phyloP scores from a whole-genome alignment of 495 filamentous ascomycete species.

The Podospora australis region DNA sequence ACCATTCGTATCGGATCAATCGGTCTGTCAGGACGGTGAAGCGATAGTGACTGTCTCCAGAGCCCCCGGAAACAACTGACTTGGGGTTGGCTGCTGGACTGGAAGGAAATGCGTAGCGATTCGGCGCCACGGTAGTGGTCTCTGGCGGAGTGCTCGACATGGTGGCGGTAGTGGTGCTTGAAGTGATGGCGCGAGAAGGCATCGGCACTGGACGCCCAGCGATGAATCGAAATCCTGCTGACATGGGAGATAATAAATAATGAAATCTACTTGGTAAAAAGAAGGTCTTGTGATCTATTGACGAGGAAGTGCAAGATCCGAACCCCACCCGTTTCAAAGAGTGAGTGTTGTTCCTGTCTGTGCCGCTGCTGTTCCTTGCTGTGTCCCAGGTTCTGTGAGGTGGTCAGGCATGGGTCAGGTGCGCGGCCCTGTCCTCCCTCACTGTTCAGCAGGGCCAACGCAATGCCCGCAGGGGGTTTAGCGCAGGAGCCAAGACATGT shows the following conservation, averaged over 20 bases:
- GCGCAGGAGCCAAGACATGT: too few species aligned
- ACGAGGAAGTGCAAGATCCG: neutral
- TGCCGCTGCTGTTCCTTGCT: too few species aligned
- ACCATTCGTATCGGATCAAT: constrained; percentile 53
- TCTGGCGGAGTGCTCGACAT: neutral
- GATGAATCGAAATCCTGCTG: neutral
- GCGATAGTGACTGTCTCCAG: constrained; percentile 34
- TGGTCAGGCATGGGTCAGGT: too few species aligned
- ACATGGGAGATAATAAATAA: too few species aligned
- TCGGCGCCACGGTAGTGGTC: constrained; percentile 5
- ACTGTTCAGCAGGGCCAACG: too few species aligned
- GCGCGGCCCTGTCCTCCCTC: too few species aligned
- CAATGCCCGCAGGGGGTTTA: too few species aligned
- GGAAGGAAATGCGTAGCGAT: constrained; percentile 39
- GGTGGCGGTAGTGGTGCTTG: neutral
- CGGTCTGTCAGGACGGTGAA: constrained; percentile 49
- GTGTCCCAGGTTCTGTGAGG: too few species aligned
- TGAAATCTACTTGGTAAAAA: too few species aligned
- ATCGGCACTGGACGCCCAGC: neutral
- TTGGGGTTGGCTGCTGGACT: constrained; percentile 39
- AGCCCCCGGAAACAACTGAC: constrained; percentile 38
- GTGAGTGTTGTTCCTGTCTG: too few species aligned
- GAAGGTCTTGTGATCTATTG: neutral
- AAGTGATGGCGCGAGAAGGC: neutral
- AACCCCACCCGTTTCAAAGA: too few species aligned